phyloP scores from a whole-genome alignment of 2,329 filamentous ascomycete species.

The Penicillium aurantiogriseum region DNA sequence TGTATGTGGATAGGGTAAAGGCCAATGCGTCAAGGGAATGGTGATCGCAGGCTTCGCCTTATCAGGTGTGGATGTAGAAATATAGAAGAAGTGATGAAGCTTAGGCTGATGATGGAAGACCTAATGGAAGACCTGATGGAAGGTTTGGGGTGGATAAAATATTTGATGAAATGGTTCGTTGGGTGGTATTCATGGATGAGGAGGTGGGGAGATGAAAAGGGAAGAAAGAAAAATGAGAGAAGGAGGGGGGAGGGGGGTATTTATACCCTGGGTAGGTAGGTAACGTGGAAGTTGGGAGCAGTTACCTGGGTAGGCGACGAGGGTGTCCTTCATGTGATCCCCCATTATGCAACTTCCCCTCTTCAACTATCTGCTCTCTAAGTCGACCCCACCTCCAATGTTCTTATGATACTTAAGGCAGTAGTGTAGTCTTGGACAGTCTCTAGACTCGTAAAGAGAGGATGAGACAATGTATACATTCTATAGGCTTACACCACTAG shows the following conservation, averaged over 20 bases:
- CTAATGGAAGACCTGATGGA: background rate
- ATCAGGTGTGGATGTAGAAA: background rate
- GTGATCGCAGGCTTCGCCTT: background rate
- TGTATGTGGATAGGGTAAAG: background rate
- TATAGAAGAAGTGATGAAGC: background rate
- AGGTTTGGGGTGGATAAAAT: background rate
- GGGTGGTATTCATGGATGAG: background rate
- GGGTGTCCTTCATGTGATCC: background rate
- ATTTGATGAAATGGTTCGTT: background rate
- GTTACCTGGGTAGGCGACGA: background rate
- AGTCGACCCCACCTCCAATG: accelerated
- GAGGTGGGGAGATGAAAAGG: background rate
- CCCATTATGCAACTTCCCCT: background rate
- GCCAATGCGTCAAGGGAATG: background rate
- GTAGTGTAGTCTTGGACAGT: background rate
- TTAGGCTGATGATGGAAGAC: background rate
- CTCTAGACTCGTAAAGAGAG: background rate
- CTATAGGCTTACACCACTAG: background rate
- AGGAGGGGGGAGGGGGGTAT: background rate
- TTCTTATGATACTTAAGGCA: too few species aligned
- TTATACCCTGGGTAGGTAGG: background rate
- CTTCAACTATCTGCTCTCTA: background rate
- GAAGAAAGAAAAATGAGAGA: background rate
- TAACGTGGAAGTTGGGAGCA: too few species aligned
- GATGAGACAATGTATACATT: background rate